Conservation (phyloP, 805 yeast genomes). For the Metschnikowia drakensbergensis region DNA sequence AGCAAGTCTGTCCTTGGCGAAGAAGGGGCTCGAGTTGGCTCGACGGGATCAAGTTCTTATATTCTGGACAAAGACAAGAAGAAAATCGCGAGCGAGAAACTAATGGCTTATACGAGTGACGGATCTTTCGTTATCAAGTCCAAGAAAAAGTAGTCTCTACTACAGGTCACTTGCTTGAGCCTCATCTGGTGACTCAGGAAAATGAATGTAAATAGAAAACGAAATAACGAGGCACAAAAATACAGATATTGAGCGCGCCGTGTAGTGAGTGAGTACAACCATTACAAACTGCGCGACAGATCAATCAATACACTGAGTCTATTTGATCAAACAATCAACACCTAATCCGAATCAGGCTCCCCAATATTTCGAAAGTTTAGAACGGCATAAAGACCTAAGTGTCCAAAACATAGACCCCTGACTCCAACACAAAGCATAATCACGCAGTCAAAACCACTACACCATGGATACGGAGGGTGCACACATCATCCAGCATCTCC, state of each 20-base stretch:
- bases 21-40: neutral
- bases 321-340: neutral
- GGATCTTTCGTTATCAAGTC: constrained; percentile 36
- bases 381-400: too few species aligned
- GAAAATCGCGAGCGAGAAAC: constrained; percentile 24
- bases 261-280: neutral
- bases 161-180: neutral
- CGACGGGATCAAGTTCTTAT: constrained; percentile 6
- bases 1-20: neutral
- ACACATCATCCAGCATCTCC: constrained; percentile 41
- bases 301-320: neutral
- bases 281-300: neutral
- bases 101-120: constrained; percentile 41
- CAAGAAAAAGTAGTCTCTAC: constrained; percentile 20
- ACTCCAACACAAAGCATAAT: neutral
- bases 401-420: too few species aligned
- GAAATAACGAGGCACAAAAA: neutral
- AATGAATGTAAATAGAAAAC: neutral
- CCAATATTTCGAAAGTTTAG: too few species aligned
- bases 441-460: neutral
- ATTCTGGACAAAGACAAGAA: constrained; percentile 4
- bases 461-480: constrained; percentile 18
- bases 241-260: neutral
- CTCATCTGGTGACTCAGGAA: too few species aligned
- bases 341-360: neutral